Base-by-base conservation (phyloP, 306 rosid genomes). In the Quercus ilex region DNA sequence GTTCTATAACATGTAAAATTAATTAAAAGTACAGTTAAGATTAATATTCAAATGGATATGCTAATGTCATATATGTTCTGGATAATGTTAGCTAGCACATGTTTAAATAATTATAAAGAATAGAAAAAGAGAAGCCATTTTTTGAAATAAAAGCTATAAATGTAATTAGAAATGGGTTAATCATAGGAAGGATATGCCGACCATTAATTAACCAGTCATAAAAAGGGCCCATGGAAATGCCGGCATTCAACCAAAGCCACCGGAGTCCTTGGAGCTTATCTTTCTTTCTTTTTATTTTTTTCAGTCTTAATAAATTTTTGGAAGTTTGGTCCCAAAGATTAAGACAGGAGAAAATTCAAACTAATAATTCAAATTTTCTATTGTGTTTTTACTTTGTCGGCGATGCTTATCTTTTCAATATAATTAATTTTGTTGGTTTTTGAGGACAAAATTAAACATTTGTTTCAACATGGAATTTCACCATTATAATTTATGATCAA, bases 211-310 rank as follows among this genome's bases (percentile, higher is more conserved):
- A 18, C 14, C 26, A 28, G 20, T n/a, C 43, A 46, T 51, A 26
- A 9, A 23, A 74, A 63, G 79, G 79, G 65, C 67, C 87, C 84
- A 53, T 43, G 49, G 49, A 30, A 71, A n/a, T 6, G 78, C 78
- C 80, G 76, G 59, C 70, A 59, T 77, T 57, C 78, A 75, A 77
- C 77, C 76, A 30, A 70, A 10, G 69, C 75, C 78, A 70, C 78
- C 26, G 46, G 74, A 65, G 46, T 81, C 46, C 78, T 23, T 57
- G 80, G 21, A 49, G 30, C 28, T 69, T 52, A 68, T 30, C 79
- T 68, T 46, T 63, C 26, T 55, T 49, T 49, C 0, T 49, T 3
- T 3, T 12, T 49, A 12, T 49, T 13, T 49, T 49, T 49, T 49
- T 49, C 14, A 10, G 1, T 49, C 53, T 49, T 49, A 49, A 49